Evolutionary conservation across 768 basidiomycete species (phyloP).

Genomic region (Coprinopsis cinerea): DNA sequence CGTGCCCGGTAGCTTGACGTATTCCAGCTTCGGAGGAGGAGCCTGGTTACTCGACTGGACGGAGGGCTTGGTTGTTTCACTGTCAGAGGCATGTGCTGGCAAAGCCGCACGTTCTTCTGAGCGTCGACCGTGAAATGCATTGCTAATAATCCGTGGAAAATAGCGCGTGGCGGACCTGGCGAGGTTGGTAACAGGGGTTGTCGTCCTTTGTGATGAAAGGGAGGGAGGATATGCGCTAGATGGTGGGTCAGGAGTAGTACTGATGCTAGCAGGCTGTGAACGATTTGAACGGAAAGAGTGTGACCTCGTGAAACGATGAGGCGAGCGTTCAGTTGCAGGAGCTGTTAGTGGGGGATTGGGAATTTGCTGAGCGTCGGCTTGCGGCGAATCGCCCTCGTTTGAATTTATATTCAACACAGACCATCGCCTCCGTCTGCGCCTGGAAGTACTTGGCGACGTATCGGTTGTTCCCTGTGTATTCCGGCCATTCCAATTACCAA

Average conservation of each 20-base stretch:
- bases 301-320: slow-evolving; percentile 29
- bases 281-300: slow-evolving; percentile 35
- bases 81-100: slow-evolving; percentile 31
- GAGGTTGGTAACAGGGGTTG: slow-evolving; percentile 2
- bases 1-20: slow-evolving; percentile 88
- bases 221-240: slow-evolving; percentile 17
- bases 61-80: slow-evolving; percentile 32
- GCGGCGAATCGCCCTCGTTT: slow-evolving; percentile 16
- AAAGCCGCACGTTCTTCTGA: slow-evolving; percentile 48
- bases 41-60: slow-evolving; percentile 38
- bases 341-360: slow-evolving; percentile 19
- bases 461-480: not conserved
- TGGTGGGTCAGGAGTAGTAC: slow-evolving; percentile 19
- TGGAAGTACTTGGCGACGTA: slow-evolving; percentile 21
- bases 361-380: slow-evolving; percentile 12
- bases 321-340: slow-evolving; percentile 20
- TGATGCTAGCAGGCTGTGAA: slow-evolving; percentile 23
- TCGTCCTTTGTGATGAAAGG: slow-evolving; percentile 25
- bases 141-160: slow-evolving; percentile 63
- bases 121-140: slow-evolving; percentile 54
- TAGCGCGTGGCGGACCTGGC: slow-evolving; percentile 48
- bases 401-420: slow-evolving; percentile 14
- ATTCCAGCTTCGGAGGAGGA: slow-evolving; percentile 82
- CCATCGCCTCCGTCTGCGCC: slow-evolving; percentile 13
- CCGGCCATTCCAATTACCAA: slow-evolving; percentile 30